Conservation (phyloP, 768 basidiomycete species). For the Suillus ampliporus region DNA sequence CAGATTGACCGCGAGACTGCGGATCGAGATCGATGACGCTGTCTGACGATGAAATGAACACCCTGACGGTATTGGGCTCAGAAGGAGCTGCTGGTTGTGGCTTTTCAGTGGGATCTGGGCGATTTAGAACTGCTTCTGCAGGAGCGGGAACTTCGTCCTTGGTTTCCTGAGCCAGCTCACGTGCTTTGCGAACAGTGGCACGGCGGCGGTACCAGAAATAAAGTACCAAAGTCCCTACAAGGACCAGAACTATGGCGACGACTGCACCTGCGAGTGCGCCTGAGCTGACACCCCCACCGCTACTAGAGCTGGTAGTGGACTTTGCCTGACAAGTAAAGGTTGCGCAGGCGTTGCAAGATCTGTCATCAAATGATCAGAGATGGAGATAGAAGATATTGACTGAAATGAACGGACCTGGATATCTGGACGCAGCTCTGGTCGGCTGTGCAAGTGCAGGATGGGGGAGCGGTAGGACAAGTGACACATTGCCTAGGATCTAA, state of each 20-base stretch:
- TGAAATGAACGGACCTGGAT: constrained; percentile 51
- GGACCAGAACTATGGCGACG: constrained; percentile 64
- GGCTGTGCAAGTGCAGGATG: constrained; percentile 57
- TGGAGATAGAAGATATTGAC: constrained; percentile 3
- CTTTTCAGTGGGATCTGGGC: constrained; percentile 84
- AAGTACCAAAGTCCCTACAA: constrained; percentile 53
- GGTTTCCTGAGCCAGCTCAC: constrained; percentile 41
- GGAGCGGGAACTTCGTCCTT: constrained; percentile 71
- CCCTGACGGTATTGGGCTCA: constrained; percentile 50
- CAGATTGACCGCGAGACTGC: constrained; percentile 44
- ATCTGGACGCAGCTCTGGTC: constrained; percentile 65
- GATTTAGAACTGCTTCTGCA: constrained; percentile 77
- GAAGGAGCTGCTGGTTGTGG: constrained; percentile 36
- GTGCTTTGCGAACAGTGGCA: constrained; percentile 45
- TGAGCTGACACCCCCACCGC: constrained; percentile 53
- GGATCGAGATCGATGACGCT: constrained; percentile 68
- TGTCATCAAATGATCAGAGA: constrained; percentile 35
- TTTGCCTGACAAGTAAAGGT: constrained; percentile 56
- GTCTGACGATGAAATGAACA: constrained; percentile 52
- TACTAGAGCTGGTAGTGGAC: constrained; percentile 14
- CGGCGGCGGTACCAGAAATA: constrained; percentile 73
- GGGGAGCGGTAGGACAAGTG: constrained; percentile 52
- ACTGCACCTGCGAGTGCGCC: constrained; percentile 80
- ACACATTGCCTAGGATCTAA: constrained; percentile 53
- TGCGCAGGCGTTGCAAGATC: constrained; percentile 63